Percentiles rank a stretch among this genome's conserved stretches.
phyloP scores from a whole-genome alignment of 2,329 filamentous ascomycete species.

The Aureobasidium sp. region DNA sequence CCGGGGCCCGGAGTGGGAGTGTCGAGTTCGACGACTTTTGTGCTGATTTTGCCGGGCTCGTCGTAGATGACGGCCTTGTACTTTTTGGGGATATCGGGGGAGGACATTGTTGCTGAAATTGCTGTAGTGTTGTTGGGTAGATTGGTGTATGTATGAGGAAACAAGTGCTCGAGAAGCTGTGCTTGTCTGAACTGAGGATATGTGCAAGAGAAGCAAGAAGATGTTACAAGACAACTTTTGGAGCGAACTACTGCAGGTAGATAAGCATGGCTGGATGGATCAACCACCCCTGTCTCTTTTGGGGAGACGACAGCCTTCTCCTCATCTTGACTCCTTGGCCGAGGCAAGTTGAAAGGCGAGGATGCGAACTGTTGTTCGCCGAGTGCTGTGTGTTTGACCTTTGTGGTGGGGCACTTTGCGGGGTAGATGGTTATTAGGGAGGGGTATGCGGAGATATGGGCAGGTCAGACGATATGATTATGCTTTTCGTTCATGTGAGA shows the following conservation, averaged over 20 bases:
- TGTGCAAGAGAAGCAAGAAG: not conserved
- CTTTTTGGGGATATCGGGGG: constrained; percentile 39
- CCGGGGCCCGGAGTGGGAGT: constrained; percentile 56
- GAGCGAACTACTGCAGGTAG: constrained; percentile 1
- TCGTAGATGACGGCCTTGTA: constrained; percentile 59
- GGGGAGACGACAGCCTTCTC: not conserved
- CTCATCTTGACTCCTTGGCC: not conserved
- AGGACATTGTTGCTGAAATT: not conserved
- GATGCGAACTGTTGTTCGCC: not conserved
- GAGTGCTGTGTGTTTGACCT: not conserved
- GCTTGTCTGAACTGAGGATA: no score
- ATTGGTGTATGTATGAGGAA: not conserved
- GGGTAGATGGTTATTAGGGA: not conserved
- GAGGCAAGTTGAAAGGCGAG: not conserved
- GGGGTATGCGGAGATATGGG: not conserved
- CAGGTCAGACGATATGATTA: constrained; percentile 1
- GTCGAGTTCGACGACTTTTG: constrained; percentile 55
- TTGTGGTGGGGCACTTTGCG: constrained; percentile 2
- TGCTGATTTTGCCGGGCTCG: constrained; percentile 56
- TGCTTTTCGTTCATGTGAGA: not conserved
- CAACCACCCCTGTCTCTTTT: not conserved
- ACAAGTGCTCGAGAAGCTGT: not conserved
- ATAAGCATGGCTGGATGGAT: not conserved
- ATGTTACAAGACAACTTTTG: not conserved
- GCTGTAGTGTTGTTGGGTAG: not conserved